Evolutionary conservation across 306 rosid genomes (phyloP).

Genomic region (Abrus pulchellus): DNA sequence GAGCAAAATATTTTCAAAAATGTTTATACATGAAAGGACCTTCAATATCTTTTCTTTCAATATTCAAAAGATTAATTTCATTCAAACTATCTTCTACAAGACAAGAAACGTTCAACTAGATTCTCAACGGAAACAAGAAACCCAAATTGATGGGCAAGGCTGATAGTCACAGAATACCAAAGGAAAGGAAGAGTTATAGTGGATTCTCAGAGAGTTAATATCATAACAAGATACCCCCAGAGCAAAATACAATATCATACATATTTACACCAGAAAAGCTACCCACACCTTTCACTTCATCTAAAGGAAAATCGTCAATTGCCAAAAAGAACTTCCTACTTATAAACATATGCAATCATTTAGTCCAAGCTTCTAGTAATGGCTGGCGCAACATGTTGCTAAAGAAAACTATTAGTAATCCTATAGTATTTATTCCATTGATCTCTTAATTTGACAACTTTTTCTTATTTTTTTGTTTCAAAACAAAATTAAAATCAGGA

Average conservation of each 20-base stretch:
- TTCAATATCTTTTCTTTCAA: constrained; percentile 8
- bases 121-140: not conserved
- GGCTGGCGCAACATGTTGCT: not conserved
- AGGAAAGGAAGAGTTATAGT: not conserved
- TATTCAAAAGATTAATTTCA: not conserved
- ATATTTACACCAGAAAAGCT: constrained; percentile 6
- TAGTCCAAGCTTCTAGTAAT: not conserved
- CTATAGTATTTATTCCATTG: too few species aligned
- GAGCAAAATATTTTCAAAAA: constrained; percentile 5
- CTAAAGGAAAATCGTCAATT: not conserved
- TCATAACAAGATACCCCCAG: not conserved
- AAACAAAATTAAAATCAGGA: not conserved
- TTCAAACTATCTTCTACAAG: not conserved
- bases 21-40: not conserved
- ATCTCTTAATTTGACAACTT: too few species aligned
- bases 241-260: not conserved
- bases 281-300: not conserved
- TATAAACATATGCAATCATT: not conserved
- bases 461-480: too few species aligned
- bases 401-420: not conserved
- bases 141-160: constrained; percentile 1
- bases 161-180: not conserved
- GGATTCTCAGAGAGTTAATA: not conserved
- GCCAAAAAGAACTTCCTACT: not conserved
- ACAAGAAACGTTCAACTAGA: not conserved